Conservation (phyloP, 495 filamentous ascomycete species). For the Evernia prunastri region DNA sequence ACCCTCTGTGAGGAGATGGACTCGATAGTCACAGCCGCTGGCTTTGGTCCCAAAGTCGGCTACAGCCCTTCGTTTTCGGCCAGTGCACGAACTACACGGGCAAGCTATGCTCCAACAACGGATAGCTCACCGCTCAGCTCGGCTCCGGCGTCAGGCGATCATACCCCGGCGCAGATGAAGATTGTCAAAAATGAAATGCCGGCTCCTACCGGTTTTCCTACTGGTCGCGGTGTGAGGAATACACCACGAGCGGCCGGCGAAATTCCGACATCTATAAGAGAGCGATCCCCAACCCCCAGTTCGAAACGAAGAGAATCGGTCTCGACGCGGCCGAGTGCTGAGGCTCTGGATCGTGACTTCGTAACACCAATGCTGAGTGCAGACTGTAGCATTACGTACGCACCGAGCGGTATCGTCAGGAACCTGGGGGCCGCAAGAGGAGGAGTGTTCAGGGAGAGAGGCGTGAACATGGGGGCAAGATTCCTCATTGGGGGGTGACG, state of each 20-base stretch:
- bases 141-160: no score
- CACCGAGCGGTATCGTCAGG: slow-evolving; percentile 27
- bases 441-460: slow-evolving; percentile 33
- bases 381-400: slow-evolving; percentile 35
- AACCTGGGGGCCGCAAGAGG: slow-evolving; percentile 31
- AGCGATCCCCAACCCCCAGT: neutral
- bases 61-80: neutral
- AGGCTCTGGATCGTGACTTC: slow-evolving; percentile 20
- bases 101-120: neutral
- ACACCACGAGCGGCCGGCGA: neutral
- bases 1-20: slow-evolving; percentile 1
- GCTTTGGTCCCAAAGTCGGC: neutral
- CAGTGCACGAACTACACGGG: neutral
- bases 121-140: slow-evolving; percentile 1
- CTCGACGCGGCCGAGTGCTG: neutral
- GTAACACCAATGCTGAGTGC: slow-evolving; percentile 26
- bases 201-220: neutral
- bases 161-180: neutral
- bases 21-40: neutral
- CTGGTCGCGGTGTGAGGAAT: neutral
- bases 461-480: slow-evolving; percentile 38
- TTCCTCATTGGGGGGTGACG: slow-evolving; percentile 32
- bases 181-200: neutral
- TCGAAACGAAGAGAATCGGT: neutral
- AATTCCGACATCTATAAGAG: neutral